Percentiles rank a stretch among this genome's conserved stretches.
Evolutionary conservation across 306 rosid species (phyloP).

Genomic region (Ormosia emarginata): DNA sequence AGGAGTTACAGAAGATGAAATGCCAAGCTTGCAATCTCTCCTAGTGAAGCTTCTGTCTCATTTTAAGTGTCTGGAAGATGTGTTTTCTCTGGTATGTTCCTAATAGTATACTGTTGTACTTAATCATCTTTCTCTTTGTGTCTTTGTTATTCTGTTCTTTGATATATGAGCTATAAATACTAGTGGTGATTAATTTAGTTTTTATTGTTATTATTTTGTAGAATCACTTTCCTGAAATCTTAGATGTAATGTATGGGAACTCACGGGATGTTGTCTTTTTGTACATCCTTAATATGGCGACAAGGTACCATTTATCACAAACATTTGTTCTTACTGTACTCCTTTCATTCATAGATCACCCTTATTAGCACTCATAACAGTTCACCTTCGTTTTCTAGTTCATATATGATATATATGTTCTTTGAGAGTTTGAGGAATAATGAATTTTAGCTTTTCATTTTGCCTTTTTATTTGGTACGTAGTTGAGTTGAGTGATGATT

Average conservation of each 20-base stretch:
- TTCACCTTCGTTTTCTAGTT: background rate
- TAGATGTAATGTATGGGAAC: constrained; percentile 69
- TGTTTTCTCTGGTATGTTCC: constrained; percentile 62
- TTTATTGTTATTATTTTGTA: constrained; percentile 29
- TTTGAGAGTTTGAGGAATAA: background rate
- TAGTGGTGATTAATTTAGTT: constrained; percentile 12
- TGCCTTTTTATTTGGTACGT: constrained; percentile 1
- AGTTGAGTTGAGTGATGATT: background rate
- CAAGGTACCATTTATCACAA: constrained; percentile 49
- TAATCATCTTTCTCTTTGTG: background rate
- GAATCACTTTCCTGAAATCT: constrained; percentile 76
- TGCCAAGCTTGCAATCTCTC: constrained; percentile 75
- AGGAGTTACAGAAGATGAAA: constrained; percentile 57
- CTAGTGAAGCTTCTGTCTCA: constrained; percentile 77
- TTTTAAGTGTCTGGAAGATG: constrained; percentile 55
- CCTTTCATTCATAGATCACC: constrained; percentile 3
- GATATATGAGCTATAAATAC: background rate
- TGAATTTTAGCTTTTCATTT: background rate
- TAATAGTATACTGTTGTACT: constrained; percentile 6
- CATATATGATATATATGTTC: background rate
- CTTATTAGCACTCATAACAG: background rate
- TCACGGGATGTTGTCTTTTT: constrained; percentile 58
- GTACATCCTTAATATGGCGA: constrained; percentile 73
- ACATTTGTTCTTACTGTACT: background rate
- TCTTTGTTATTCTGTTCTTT: background rate